Percentiles rank a stretch among this genome's conserved stretches.
phyloP scores from a whole-genome alignment of 306 rosid species.

The Canavalia gladiata region DNA sequence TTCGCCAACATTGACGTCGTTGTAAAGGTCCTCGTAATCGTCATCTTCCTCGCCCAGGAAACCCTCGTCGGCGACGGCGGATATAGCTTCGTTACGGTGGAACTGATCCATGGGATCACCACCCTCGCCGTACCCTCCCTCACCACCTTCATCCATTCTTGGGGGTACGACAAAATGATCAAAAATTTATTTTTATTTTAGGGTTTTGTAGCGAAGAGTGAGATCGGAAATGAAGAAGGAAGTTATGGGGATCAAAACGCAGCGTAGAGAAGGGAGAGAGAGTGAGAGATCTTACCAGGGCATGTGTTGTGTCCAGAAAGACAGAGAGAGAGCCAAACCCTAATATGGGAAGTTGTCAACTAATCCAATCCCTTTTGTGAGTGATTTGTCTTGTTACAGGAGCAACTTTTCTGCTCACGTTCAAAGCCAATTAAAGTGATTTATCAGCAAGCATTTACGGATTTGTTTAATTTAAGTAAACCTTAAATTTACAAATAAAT shows the following conservation, averaged over 20 bases:
- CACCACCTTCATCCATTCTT: slow-evolving; percentile 73
- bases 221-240: neutral
- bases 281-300: slow-evolving; percentile 9
- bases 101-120: slow-evolving; percentile 87
- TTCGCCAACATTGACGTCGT: slow-evolving; percentile 95
- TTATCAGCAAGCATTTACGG: too few species aligned
- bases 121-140: slow-evolving; percentile 71
- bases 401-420: too few species aligned
- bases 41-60: slow-evolving; percentile 90
- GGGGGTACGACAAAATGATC: neutral
- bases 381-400: neutral
- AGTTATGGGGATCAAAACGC: neutral
- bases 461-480: too few species aligned
- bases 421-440: too few species aligned
- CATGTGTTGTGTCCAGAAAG: slow-evolving; percentile 22
- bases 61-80: slow-evolving; percentile 94
- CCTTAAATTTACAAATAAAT: too few species aligned
- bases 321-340: neutral
- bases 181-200: neutral
- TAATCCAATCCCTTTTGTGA: neutral
- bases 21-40: slow-evolving; percentile 94
- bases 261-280: neutral
- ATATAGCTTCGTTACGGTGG: slow-evolving; percentile 98
- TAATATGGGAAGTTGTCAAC: neutral
- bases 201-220: slow-evolving; percentile 36